These are phyloP conservation scores for Xylaria scruposa DNA, from an alignment of 495 filamentous ascomycete genomes.

Conservation along the genomic window DNA sequence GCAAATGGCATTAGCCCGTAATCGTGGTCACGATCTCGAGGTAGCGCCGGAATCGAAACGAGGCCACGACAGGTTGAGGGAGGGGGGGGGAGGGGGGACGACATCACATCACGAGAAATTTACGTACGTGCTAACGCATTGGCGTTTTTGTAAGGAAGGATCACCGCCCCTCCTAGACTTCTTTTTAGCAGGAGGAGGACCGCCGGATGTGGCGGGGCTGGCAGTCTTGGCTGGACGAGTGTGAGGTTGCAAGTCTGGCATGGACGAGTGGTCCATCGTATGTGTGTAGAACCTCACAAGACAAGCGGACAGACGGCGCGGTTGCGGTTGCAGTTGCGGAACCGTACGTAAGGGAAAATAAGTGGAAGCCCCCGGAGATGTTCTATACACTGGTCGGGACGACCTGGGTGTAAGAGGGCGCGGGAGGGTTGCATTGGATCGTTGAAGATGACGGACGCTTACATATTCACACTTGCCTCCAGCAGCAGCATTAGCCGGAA, in stretches of 20 bases:
- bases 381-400: constrained; percentile 6
- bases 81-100: constrained; percentile 20
- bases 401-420: neutral
- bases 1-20: constrained; percentile 9
- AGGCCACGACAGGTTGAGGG: neutral
- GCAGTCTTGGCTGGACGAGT: constrained; percentile 9
- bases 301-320: neutral
- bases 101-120: constrained; percentile 12
- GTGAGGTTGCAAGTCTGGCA: constrained; percentile 23
- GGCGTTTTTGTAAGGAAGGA: constrained; percentile 68
- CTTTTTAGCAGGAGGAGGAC: constrained; percentile 50
- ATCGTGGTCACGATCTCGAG: neutral
- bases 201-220: constrained; percentile 4
- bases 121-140: constrained; percentile 80
- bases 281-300: neutral
- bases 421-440: constrained; percentile 13
- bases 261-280: constrained; percentile 22
- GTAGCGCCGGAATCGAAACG: neutral
- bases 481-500: neutral
- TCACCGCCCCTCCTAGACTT: constrained; percentile 57
- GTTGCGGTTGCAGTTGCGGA: neutral
- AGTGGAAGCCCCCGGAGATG: constrained; percentile 6
- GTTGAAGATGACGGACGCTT: neutral
- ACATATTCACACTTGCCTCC: neutral
- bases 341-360: constrained; percentile 15